These are phyloP conservation scores for Ascochyta pisi DNA, from an alignment of 2,329 filamentous ascomycete genomes.

Conservation along the genomic window DNA sequence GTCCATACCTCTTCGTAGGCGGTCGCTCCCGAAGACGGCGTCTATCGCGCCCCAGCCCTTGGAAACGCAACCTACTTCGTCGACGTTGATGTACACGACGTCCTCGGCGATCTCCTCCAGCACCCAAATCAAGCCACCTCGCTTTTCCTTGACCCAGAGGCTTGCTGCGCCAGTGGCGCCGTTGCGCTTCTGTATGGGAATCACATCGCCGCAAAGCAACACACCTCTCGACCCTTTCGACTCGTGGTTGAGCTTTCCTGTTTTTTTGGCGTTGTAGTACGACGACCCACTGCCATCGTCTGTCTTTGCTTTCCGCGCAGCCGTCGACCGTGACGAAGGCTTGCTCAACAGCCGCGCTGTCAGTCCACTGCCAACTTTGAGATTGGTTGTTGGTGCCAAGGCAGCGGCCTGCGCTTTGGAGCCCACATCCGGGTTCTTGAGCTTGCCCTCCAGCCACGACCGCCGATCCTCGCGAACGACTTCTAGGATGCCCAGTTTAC, in stretches of 20 bases:
- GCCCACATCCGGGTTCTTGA: constrained; percentile 68
- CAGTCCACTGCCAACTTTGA: constrained; percentile 79
- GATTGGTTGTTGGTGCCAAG: constrained; percentile 48
- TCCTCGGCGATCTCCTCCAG: constrained; percentile 97
- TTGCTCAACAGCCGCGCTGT: constrained; percentile 89
- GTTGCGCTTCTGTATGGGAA: constrained; percentile 95
- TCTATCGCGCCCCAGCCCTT: constrained; percentile 77
- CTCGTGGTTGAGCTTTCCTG: constrained; percentile 68
- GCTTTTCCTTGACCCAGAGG: constrained; percentile 98
- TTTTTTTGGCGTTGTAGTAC: constrained; percentile 56
- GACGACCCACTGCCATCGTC: constrained; percentile 64
- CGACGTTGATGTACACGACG: constrained; percentile 76
- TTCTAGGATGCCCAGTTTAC: constrained; percentile 92
- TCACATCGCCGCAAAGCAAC: constrained; percentile 93
- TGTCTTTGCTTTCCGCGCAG: constrained; percentile 68
- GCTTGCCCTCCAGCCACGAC: constrained; percentile 86
- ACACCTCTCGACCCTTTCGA: constrained; percentile 85
- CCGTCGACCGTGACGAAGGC: constrained; percentile 66
- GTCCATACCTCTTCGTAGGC: constrained; percentile 71
- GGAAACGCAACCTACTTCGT: constrained; percentile 77
- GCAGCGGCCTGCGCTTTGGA: constrained; percentile 44
- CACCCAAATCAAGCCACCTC: constrained; percentile 93
- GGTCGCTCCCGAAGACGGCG: constrained; percentile 82
- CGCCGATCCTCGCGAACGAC: constrained; percentile 90
- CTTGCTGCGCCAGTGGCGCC: constrained; percentile 90